Percentiles rank a stretch among this genome's conserved stretches.
These are phyloP conservation scores for Kalmusia sp. DNA, from an alignment of 2,329 filamentous ascomycete genomes.

Conservation along the genomic window DNA sequence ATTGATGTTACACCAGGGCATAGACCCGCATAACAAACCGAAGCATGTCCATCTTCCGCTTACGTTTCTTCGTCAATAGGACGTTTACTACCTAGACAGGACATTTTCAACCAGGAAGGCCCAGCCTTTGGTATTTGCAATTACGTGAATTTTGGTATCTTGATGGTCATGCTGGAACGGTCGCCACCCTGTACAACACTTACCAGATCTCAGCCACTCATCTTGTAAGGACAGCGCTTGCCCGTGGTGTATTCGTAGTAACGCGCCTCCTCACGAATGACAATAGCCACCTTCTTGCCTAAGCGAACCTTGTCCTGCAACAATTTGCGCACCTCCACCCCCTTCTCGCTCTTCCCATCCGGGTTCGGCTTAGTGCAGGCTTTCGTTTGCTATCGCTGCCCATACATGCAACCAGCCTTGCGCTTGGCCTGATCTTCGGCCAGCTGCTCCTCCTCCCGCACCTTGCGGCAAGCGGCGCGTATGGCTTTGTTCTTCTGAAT, in stretches of 20 bases:
- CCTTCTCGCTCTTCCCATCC: background rate
- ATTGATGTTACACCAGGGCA: too few species aligned
- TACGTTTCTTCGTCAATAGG: too few species aligned
- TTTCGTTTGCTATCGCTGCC: too few species aligned
- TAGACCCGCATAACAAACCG: too few species aligned
- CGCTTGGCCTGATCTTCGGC: background rate
- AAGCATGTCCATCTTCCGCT: too few species aligned
- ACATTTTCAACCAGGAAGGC: too few species aligned
- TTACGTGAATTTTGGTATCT: too few species aligned
- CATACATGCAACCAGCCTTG: background rate
- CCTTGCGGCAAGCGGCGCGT: background rate
- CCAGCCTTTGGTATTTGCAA: too few species aligned
- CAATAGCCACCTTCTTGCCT: background rate
- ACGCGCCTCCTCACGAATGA: constrained; percentile 4
- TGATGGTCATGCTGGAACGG: too few species aligned
- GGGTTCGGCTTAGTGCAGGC: background rate
- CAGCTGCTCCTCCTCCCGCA: too few species aligned
- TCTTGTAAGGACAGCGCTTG: constrained; percentile 5
- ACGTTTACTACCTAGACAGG: too few species aligned
- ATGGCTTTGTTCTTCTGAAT: background rate
- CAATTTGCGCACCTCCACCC: background rate
- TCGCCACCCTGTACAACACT: too few species aligned
- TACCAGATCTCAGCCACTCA: background rate
- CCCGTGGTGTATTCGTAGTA: constrained; percentile 1
- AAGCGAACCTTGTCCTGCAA: constrained; percentile 5